These are phyloP conservation scores for Microdochium nivale DNA, from an alignment of 2,329 filamentous ascomycete species.

Conservation along the genomic window DNA sequence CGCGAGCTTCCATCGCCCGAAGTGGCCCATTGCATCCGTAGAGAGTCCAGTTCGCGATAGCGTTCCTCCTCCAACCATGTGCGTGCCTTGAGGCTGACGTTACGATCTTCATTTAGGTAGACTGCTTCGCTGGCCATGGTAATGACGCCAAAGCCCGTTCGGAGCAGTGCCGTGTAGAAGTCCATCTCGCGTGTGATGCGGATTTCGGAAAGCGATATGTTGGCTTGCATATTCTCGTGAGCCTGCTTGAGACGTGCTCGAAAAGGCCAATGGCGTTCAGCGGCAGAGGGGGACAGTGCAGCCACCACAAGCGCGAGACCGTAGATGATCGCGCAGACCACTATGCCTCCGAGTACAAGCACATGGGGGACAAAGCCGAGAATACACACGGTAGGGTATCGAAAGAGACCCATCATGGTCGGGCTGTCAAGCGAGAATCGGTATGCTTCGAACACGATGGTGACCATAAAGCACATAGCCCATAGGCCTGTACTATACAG, in stretches of 20 bases:
- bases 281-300: constrained; percentile 44
- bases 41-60: constrained; percentile 63
- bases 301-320: constrained; percentile 66
- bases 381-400: constrained; percentile 90
- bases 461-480: constrained; percentile 82
- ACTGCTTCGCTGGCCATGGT: constrained; percentile 94
- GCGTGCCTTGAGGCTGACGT: constrained; percentile 62
- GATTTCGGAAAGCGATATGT: constrained; percentile 74
- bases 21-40: constrained; percentile 41
- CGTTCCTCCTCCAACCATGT: constrained; percentile 93
- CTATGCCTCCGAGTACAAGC: constrained; percentile 73
- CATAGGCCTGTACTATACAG: constrained; percentile 82
- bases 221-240: constrained; percentile 86
- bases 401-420: constrained; percentile 57
- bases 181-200: constrained; percentile 82
- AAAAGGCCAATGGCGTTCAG: constrained; percentile 18
- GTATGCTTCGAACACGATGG: constrained; percentile 69
- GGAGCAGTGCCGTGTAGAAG: constrained; percentile 85
- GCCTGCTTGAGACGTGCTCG: constrained; percentile 59
- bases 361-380: constrained; percentile 92
- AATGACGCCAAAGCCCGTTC: constrained; percentile 78
- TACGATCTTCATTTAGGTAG: constrained; percentile 82
- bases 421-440: constrained; percentile 54
- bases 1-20: constrained; percentile 36
- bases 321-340: constrained; percentile 71